phyloP scores from a whole-genome alignment of 2,329 filamentous ascomycete genomes.

The Tolypocladium endophyticum region DNA sequence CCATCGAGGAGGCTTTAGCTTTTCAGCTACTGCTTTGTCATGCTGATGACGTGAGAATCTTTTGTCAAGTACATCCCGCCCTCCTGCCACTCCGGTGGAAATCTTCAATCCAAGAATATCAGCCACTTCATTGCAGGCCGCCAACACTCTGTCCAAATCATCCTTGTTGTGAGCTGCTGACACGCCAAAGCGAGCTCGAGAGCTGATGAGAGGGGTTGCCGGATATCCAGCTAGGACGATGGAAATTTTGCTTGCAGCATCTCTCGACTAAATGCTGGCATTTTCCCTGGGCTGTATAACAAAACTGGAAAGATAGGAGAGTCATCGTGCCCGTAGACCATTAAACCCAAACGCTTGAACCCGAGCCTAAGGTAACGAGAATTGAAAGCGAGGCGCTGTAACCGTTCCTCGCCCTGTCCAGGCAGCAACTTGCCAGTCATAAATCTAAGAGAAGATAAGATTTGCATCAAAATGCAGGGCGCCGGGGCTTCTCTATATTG shows the following conservation, averaged over 20 bases:
- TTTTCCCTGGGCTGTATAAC: slow-evolving; percentile 97
- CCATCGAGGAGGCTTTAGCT: no score
- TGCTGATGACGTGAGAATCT: no score
- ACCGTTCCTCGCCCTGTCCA: slow-evolving; percentile 87
- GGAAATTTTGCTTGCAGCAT: slow-evolving; percentile 96
- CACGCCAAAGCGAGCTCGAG: slow-evolving; percentile 89
- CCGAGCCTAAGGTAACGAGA: slow-evolving; percentile 92
- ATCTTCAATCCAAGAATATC: slow-evolving; percentile 92
- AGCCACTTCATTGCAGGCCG: slow-evolving; percentile 85
- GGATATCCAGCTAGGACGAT: slow-evolving; percentile 97
- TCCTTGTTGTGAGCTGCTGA: slow-evolving; percentile 97
- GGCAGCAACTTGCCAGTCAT: slow-evolving; percentile 82
- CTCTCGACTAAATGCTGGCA: slow-evolving; percentile 95
- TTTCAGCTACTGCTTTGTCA: no score
- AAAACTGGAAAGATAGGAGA: slow-evolving; percentile 92
- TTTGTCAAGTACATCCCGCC: slow-evolving; percentile 19
- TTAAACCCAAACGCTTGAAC: slow-evolving; percentile 91
- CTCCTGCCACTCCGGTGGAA: slow-evolving; percentile 86
- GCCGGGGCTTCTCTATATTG: slow-evolving; percentile 80
- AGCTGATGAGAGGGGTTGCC: slow-evolving; percentile 89
- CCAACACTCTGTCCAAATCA: slow-evolving; percentile 80
- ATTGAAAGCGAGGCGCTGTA: slow-evolving; percentile 96
- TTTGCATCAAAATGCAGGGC: slow-evolving; percentile 84
- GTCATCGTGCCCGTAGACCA: slow-evolving; percentile 95
- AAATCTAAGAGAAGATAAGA: slow-evolving; percentile 73